A percentile compares a stretch with the other conserved stretches of the same genome.
phyloP scores from a whole-genome alignment of 768 basidiomycete species.

The Mycena capillaripes region DNA sequence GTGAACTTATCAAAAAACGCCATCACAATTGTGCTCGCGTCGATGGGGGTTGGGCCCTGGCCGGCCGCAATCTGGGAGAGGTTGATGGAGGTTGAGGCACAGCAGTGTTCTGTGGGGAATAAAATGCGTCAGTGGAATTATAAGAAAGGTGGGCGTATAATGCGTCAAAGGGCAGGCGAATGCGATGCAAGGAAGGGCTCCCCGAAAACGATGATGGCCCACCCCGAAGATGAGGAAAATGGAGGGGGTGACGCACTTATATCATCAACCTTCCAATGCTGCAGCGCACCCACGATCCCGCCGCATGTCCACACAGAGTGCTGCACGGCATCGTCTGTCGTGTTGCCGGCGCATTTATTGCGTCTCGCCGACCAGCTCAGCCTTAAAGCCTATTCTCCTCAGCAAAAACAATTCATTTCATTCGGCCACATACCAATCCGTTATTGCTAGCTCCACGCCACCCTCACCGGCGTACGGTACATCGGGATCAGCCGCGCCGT shows the following conservation, averaged over 20 bases:
- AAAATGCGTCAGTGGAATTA: not conserved
- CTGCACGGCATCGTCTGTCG: conserved; percentile 22
- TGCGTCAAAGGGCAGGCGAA: too few species aligned
- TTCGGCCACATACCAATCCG: conserved; percentile 20
- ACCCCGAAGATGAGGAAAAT: too few species aligned
- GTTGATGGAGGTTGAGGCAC: conserved; percentile 30
- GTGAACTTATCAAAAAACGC: conserved; percentile 27
- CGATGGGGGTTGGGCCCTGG: conserved; percentile 28
- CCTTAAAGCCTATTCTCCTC: not conserved
- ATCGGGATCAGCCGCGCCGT: conserved; percentile 20
- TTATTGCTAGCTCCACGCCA: conserved; percentile 24
- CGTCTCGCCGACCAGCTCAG: conserved; percentile 27
- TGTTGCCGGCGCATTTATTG: conserved; percentile 16
- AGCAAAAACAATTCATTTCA: not conserved
- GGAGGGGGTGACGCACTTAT: conserved; percentile 23
- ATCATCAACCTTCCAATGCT: conserved; percentile 32
- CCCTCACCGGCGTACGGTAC: conserved; percentile 29
- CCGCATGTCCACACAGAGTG: conserved; percentile 14
- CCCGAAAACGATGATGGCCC: too few species aligned
- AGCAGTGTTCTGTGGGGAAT: conserved; percentile 12
- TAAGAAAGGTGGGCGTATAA: too few species aligned
- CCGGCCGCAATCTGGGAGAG: conserved; percentile 27
- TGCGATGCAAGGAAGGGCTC: too few species aligned
- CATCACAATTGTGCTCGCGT: conserved; percentile 29
- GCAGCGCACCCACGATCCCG: conserved; percentile 10